Conservation (phyloP, 768 basidiomycete species). For the Pholiota conissans region DNA sequence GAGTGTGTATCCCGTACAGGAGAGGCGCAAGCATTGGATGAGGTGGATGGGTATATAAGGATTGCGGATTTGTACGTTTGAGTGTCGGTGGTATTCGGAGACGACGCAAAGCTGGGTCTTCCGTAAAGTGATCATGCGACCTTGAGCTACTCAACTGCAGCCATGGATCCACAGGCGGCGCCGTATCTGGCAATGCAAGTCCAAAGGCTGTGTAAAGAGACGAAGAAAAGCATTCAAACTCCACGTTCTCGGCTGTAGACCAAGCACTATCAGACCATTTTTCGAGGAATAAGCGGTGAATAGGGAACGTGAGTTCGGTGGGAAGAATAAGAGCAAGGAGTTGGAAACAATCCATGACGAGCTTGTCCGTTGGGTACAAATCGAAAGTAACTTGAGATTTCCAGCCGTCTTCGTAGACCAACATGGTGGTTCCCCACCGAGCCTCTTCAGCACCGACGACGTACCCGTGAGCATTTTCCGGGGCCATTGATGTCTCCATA, state of each 20-base stretch:
- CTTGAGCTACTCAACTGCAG: conserved; percentile 41
- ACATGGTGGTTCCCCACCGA: conserved; percentile 49
- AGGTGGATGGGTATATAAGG: conserved; percentile 27
- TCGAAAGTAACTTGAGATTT: conserved; percentile 49
- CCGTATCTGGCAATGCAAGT: conserved; percentile 24
- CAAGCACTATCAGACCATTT: conserved; percentile 53
- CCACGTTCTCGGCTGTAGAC: conserved; percentile 41
- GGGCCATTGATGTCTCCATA: conserved; percentile 19
- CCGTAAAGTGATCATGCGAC: conserved; percentile 48
- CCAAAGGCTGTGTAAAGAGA: conserved; percentile 53
- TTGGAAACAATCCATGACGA: conserved; percentile 61
- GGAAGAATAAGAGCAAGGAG: conserved; percentile 65
- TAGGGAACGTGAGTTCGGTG: conserved; percentile 48
- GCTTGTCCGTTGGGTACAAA: conserved; percentile 50
- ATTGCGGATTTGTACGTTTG: conserved; percentile 19
- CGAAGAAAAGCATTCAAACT: conserved; percentile 56
- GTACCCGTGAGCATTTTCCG: conserved; percentile 24
- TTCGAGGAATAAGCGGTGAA: conserved; percentile 58
- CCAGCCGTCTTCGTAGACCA: conserved; percentile 54
- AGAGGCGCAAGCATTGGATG: conserved; percentile 55
- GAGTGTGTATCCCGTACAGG: conserved; percentile 74
- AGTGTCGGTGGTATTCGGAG: conserved; percentile 34
- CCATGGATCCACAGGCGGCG: conserved; percentile 41
- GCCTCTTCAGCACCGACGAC: conserved; percentile 49
- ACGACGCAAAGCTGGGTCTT: conserved; percentile 57